These are phyloP conservation scores for Dictyostelium capitatum DNA, from an alignment of 78 protist species.

Conservation along the genomic window DNA sequence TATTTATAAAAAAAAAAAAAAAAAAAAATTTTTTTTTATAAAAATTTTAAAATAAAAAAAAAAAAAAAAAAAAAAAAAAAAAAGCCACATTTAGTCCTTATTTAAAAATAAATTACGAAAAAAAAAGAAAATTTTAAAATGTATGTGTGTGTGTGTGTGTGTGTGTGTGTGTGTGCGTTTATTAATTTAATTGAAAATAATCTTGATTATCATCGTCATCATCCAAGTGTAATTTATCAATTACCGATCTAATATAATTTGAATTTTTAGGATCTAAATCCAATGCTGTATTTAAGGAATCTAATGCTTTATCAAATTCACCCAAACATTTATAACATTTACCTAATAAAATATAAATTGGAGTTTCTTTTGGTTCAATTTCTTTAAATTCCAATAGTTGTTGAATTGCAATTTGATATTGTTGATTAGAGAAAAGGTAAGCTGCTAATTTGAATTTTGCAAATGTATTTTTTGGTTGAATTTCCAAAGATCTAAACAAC, in stretches of 20 bases:
- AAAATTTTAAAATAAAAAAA: too few species aligned
- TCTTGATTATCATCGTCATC: constrained; percentile 64
- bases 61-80: too few species aligned
- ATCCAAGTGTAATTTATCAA: constrained; percentile 48
- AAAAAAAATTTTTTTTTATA: too few species aligned
- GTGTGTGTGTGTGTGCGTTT: too few species aligned
- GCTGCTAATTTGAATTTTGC: constrained; percentile 88
- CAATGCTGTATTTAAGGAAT: constrained; percentile 53
- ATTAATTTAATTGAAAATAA: constrained; percentile 29
- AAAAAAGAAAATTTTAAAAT: too few species aligned
- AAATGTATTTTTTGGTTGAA: constrained; percentile 85
- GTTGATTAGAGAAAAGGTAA: constrained; percentile 33
- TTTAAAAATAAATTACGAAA: too few species aligned
- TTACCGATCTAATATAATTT: constrained; percentile 42
- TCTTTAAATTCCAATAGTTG: constrained; percentile 81
- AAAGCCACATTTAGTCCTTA: too few species aligned
- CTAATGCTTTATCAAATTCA: constrained; percentile 47
- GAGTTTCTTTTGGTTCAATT: constrained; percentile 86
- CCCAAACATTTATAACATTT: constrained; percentile 81
- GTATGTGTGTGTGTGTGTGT: too few species aligned
- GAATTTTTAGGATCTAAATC: constrained; percentile 84
- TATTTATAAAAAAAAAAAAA: too few species aligned
- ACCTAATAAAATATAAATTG: constrained; percentile 87
- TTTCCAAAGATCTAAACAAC: constrained; percentile 65
- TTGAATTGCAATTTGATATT: constrained; percentile 51